These are phyloP conservation scores for Fonsecaea pugnacius DNA, from an alignment of 2,329 filamentous ascomycete genomes.

Conservation along the genomic window DNA sequence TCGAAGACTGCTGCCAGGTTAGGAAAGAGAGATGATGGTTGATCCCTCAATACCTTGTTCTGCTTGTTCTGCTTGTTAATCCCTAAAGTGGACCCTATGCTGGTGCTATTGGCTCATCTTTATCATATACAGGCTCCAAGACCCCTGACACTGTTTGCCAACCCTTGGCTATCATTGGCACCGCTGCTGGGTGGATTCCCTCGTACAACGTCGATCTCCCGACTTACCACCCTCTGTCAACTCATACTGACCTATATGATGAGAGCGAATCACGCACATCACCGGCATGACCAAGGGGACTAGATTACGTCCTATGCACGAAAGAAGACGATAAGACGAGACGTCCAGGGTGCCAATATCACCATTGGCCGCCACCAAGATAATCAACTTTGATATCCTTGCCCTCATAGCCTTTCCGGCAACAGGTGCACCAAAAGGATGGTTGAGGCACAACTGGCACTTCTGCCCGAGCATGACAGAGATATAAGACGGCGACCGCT, in stretches of 20 bases:
- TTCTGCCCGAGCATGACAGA: neutral
- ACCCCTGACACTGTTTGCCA: neutral
- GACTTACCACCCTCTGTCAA: neutral
- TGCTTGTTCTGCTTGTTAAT: too few relatives aligned
- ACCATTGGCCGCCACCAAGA: slow-evolving; percentile 6
- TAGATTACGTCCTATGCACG: neutral
- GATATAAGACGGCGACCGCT: neutral
- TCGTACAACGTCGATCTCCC: slow-evolving; percentile 7
- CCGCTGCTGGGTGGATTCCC: neutral
- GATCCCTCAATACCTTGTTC: neutral
- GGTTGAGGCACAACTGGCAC: neutral
- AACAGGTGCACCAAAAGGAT: neutral
- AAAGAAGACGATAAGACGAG: slow-evolving; percentile 13
- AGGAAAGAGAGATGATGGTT: slow-evolving; percentile 25
- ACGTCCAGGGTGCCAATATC: neutral
- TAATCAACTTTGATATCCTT: slow-evolving; percentile 17
- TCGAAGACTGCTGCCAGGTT: slow-evolving; percentile 10
- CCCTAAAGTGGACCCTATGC: neutral
- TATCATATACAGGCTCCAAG: slow-evolving; percentile 1
- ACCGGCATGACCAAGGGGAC: slow-evolving; percentile 7
- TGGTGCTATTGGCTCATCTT: neutral
- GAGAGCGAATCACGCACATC: slow-evolving; percentile 9
- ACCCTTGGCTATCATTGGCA: neutral
- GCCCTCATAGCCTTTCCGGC: slow-evolving; percentile 14
- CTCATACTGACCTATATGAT: neutral